Percentiles rank a stretch among this genome's conserved stretches.
phyloP scores from a whole-genome alignment of 2,329 filamentous ascomycete species.

The Nemania sp. region DNA sequence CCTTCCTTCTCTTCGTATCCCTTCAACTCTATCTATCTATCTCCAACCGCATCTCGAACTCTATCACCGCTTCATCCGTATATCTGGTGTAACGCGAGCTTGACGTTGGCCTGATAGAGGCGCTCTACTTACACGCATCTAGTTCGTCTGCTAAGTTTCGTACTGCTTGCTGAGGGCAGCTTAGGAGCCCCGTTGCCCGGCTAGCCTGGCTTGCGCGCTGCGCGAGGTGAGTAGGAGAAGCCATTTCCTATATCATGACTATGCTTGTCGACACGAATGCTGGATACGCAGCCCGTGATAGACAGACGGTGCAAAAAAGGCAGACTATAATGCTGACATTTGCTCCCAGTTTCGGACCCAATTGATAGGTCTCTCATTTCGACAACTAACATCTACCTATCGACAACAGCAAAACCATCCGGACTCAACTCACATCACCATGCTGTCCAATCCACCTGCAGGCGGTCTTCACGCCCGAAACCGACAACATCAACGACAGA shows the following conservation, averaged over 20 bases:
- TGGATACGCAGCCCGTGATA: neutral
- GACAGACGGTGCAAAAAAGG: neutral
- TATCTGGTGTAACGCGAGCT: neutral
- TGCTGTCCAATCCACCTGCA: constrained; percentile 74
- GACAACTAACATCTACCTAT: constrained; percentile 53
- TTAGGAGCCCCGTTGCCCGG: constrained; percentile 39
- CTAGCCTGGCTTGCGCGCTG: constrained; percentile 44
- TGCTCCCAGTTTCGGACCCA: constrained; percentile 49
- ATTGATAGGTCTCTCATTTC: constrained; percentile 39
- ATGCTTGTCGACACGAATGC: neutral
- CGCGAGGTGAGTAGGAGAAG: constrained; percentile 38
- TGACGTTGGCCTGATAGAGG: constrained; percentile 22
- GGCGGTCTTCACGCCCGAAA: constrained; percentile 74
- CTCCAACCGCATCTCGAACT: constrained; percentile 1
- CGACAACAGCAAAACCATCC: constrained; percentile 56
- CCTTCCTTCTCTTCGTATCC: neutral
- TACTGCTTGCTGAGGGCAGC: constrained; percentile 40
- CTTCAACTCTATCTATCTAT: constrained; percentile 7
- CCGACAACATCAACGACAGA: constrained; percentile 81
- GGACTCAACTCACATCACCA: constrained; percentile 72
- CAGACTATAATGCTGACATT: constrained; percentile 4
- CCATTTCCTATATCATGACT: neutral
- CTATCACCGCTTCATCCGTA: neutral
- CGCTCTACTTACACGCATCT: constrained; percentile 36
- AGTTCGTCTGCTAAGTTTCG: constrained; percentile 42